These are phyloP conservation scores for Alternaria triticina DNA, from an alignment of 2,329 filamentous ascomycete species.

Conservation along the genomic window DNA sequence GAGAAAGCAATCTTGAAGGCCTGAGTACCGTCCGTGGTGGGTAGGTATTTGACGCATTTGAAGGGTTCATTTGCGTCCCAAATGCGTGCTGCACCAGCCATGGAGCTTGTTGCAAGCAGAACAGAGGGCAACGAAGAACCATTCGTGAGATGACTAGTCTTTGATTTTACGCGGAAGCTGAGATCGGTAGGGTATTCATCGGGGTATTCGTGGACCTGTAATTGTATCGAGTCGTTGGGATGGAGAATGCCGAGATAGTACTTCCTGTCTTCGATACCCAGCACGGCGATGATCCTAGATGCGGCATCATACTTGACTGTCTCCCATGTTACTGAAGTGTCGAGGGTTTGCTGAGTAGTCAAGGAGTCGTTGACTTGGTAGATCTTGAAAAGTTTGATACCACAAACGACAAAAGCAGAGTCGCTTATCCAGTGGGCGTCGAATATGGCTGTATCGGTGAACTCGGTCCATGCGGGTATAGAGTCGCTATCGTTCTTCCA, in stretches of 20 bases:
- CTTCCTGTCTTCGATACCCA: constrained; percentile 34
- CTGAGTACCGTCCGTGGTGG: constrained; percentile 41
- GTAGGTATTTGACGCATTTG: constrained; percentile 35
- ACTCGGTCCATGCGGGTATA: constrained; percentile 51
- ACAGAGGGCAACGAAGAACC: constrained; percentile 30
- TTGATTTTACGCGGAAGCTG: constrained; percentile 46
- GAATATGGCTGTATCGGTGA: constrained; percentile 50
- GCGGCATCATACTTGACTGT: constrained; percentile 49
- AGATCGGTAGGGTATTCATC: constrained; percentile 50
- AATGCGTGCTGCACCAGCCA: constrained; percentile 49
- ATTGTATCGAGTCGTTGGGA: constrained; percentile 37
- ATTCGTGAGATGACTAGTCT: constrained; percentile 21
- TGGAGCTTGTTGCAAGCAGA: constrained; percentile 50
- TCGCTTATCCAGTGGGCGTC: constrained; percentile 55
- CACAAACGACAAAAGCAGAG: constrained; percentile 53
- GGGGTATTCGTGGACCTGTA: constrained; percentile 42
- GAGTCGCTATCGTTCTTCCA: constrained; percentile 45
- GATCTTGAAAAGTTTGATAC: constrained; percentile 48
- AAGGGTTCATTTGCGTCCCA: constrained; percentile 51
- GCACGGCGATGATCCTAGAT: constrained; percentile 49
- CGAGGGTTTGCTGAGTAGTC: constrained; percentile 38
- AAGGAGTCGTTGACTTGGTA: constrained; percentile 44
- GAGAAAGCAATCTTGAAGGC: constrained; percentile 54
- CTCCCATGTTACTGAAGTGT: constrained; percentile 45
- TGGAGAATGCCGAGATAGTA: constrained; percentile 47